Base-by-base conservation (phyloP, 2,329 filamentous ascomycete species). In the Ambrosiella xylebori region DNA sequence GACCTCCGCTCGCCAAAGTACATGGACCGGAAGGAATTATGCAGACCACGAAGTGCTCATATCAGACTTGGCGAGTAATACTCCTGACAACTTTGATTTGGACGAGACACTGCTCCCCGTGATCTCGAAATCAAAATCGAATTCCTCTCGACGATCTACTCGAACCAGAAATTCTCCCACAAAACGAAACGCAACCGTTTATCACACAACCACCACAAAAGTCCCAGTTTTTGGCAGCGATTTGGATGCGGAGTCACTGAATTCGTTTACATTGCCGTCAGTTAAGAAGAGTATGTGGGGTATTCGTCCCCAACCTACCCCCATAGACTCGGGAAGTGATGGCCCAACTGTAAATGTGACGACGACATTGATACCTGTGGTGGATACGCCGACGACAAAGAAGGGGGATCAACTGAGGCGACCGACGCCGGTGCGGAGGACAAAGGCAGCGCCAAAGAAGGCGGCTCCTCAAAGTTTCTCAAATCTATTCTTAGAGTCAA, bases 51-150 rank as follows among this genome's bases (percentile, higher is more conserved):
- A 6, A 37, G 53, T n/a, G 40, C 45, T 57, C 50, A 60, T 60
- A n/a, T 60, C 58, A 19, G 58, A 60, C 12, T 50, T 60, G 13
- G 58, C 58, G 15, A 60, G 58, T 27, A 60, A 54, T 15, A 60
- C 58, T 4, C 45, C 58, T n/a, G 55, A 60, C 9, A 51, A 57
- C 7, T 41, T 57, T 11, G 58, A 59, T 19, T 45, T 57, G 39
- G 54, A 38, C 12, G 35, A 57, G 40, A 54, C 58, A 5, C 54
- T 47, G 7, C 17, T 38, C n/a, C 39, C 58, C 12, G n/a, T 35
- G 2, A 19, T 54, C 13, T 35, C 54, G 6, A 60, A 54, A 50
- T 11, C 50, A 27, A 47, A 54, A 12, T 35, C 41, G 13, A 57
- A 54, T 27, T 13, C 58, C 7, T 15, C 45, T 13, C 45, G 54